phyloP scores from a whole-genome alignment of 2,329 filamentous ascomycete genomes.

The Chrysoporthe austroafricana region DNA sequence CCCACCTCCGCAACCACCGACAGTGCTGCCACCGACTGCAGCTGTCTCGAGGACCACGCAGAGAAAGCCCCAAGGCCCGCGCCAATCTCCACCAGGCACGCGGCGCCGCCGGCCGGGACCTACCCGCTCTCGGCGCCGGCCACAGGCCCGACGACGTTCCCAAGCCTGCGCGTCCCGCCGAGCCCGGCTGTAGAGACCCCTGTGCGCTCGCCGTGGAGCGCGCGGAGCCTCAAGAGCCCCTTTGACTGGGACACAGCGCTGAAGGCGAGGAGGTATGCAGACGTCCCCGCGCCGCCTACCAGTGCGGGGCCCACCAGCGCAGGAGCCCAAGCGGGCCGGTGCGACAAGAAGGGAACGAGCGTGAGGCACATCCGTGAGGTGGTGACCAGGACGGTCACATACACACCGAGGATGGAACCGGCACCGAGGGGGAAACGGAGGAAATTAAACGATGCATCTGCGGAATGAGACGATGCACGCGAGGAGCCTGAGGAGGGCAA shows the following conservation, averaged over 20 bases:
- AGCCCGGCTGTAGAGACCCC: conserved; percentile 74
- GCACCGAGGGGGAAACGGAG: conserved; percentile 92
- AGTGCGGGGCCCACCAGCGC: conserved; percentile 18
- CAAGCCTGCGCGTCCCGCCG: conserved; percentile 75
- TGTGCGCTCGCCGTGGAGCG: conserved; percentile 75
- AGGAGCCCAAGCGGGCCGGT: conserved; percentile 40
- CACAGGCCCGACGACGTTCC: conserved; percentile 62
- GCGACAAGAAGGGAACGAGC: conserved; percentile 59
- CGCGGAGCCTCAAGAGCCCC: conserved; percentile 66
- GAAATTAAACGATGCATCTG: conserved; percentile 52
- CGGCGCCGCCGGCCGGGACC: conserved; percentile 36
- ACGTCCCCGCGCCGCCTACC: conserved; percentile 49
- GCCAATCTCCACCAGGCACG: conserved; percentile 30
- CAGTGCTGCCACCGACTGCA: conserved; percentile 59
- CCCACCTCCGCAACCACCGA: conserved; percentile 57
- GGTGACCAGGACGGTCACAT: conserved; percentile 91
- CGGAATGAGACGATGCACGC: background rate
- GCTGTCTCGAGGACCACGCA: conserved; percentile 58
- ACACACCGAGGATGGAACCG: conserved; percentile 83
- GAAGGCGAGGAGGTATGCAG: conserved; percentile 66
- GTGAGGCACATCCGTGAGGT: conserved; percentile 81
- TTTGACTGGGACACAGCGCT: conserved; percentile 79
- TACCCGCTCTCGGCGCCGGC: conserved; percentile 64
- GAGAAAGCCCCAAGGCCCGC: conserved; percentile 51
- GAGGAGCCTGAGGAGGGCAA: background rate